phyloP scores from a whole-genome alignment of 345 rosid species.

The Bretschneidera sinensis region DNA sequence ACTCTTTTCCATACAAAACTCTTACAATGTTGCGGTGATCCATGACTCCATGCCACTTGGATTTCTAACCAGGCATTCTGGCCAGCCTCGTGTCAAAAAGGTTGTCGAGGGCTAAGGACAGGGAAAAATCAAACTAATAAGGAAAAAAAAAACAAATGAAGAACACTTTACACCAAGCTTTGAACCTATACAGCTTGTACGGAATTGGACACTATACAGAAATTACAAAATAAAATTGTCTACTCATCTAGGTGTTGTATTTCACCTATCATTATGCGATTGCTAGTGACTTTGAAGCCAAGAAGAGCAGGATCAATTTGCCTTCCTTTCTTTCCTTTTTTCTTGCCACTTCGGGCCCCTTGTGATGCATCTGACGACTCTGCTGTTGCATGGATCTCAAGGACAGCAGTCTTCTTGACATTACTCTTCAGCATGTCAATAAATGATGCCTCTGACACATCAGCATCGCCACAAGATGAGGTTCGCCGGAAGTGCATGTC shows the following conservation, averaged over 20 bases:
- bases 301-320: constrained; percentile 88
- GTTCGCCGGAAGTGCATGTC: constrained; percentile 21
- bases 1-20: too few relatives aligned
- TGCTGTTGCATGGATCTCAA: constrained; percentile 13
- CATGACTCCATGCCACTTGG: too few relatives aligned
- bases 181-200: too few relatives aligned
- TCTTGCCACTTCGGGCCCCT: constrained; percentile 50
- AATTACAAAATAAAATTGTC: too few relatives aligned
- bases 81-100: too few relatives aligned
- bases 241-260: constrained; percentile 71
- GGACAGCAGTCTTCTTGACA: constrained; percentile 20
- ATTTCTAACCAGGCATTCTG: too few relatives aligned
- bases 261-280: constrained; percentile 93
- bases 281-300: constrained; percentile 88
- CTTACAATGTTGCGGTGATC: too few relatives aligned
- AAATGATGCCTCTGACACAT: constrained; percentile 36
- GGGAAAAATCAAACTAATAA: too few relatives aligned
- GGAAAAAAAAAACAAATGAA: too few relatives aligned
- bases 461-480: constrained; percentile 29
- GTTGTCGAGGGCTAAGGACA: too few relatives aligned
- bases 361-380: constrained; percentile 26
- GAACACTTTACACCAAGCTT: too few relatives aligned
- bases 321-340: constrained; percentile 88
- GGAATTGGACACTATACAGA: too few relatives aligned
- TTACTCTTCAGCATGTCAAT: constrained; percentile 44